A percentile compares a stretch with the other conserved stretches of the same genome.
These are phyloP conservation scores for Pseudopyricularia cyperi DNA, from an alignment of 2,329 filamentous ascomycete genomes.

Conservation along the genomic window DNA sequence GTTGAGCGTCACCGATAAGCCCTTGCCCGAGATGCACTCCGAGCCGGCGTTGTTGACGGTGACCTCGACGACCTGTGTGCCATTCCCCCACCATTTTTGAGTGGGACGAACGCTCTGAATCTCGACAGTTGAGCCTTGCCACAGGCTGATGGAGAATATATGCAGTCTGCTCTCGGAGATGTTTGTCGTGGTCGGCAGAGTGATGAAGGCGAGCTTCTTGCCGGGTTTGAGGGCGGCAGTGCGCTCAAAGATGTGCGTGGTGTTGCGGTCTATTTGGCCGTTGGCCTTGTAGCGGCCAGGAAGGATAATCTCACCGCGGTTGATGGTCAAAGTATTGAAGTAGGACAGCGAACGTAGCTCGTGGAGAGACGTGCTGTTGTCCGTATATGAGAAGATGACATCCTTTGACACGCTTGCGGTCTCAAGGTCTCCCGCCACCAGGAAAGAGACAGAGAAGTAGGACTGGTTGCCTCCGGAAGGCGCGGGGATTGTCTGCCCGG, in stretches of 20 bases:
- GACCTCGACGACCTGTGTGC: conserved; percentile 26
- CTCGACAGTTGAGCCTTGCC: conserved; percentile 11
- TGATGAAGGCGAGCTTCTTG: conserved; percentile 24
- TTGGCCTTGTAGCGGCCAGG: conserved; percentile 23
- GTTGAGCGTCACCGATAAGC: conserved; percentile 16
- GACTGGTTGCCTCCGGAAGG: conserved; percentile 7
- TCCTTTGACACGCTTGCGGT: conserved; percentile 23
- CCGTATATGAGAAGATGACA: conserved; percentile 26
- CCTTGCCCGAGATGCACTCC: conserved; percentile 19
- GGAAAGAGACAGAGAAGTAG: conserved; percentile 28
- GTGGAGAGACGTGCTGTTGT: conserved; percentile 22
- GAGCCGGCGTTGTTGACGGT: conserved; percentile 22
- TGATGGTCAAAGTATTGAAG: conserved; percentile 29
- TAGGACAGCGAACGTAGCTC: conserved; percentile 30
- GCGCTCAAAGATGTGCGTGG: conserved; percentile 30
- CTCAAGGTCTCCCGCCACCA: conserved; percentile 24
- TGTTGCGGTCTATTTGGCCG: conserved; percentile 26
- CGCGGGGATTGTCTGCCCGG: conserved; percentile 23
- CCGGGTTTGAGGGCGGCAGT: conserved; percentile 21
- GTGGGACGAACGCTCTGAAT: conserved; percentile 28
- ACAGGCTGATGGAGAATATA: conserved; percentile 27
- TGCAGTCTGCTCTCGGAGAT: conserved; percentile 20
- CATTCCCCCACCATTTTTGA: conserved; percentile 23
- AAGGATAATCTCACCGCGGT: conserved; percentile 30
- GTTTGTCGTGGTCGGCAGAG: conserved; percentile 23